These are phyloP conservation scores for Viridothelium virens DNA, from an alignment of 495 filamentous ascomycete genomes.

Conservation along the genomic window DNA sequence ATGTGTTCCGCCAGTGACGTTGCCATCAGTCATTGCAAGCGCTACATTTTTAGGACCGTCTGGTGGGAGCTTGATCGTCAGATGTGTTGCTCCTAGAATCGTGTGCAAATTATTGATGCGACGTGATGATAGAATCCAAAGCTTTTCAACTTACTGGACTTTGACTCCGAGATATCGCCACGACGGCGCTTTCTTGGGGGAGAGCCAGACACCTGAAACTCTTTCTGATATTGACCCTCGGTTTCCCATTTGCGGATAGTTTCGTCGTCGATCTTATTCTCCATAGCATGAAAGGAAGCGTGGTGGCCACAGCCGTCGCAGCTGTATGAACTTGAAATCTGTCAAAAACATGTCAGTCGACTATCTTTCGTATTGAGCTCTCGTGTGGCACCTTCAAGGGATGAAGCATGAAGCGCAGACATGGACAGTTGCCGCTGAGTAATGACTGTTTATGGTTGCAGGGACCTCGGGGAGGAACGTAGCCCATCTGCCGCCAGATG, in stretches of 20 bases:
- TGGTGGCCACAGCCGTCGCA: conserved; percentile 52
- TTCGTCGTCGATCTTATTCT: conserved; percentile 44
- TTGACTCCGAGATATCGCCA: not conserved
- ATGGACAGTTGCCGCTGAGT: conserved; percentile 42
- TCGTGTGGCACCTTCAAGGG: conserved; percentile 42
- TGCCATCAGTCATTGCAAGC: not conserved
- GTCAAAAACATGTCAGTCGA: not conserved
- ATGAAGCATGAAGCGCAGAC: conserved; percentile 52
- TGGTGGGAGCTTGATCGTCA: not conserved
- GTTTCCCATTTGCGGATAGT: conserved; percentile 37
- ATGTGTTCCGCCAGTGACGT: not conserved
- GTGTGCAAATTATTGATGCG: too few species aligned
- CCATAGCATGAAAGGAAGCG: conserved; percentile 47
- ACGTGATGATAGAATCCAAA: too few species aligned
- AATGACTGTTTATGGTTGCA: conserved; percentile 41
- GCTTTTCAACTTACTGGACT: not conserved
- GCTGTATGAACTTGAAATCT: conserved; percentile 41
- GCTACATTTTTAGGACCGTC: not conserved
- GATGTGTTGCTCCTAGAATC: too few species aligned
- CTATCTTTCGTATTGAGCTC: not conserved
- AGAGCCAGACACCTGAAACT: not conserved
- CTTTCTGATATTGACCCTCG: conserved; percentile 18
- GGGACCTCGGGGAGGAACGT: conserved; percentile 37
- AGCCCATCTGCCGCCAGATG: conserved; percentile 36
- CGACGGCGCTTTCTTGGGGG: not conserved